phyloP scores from a whole-genome alignment of 768 basidiomycete genomes.

The Hemileccinum impolitum region DNA sequence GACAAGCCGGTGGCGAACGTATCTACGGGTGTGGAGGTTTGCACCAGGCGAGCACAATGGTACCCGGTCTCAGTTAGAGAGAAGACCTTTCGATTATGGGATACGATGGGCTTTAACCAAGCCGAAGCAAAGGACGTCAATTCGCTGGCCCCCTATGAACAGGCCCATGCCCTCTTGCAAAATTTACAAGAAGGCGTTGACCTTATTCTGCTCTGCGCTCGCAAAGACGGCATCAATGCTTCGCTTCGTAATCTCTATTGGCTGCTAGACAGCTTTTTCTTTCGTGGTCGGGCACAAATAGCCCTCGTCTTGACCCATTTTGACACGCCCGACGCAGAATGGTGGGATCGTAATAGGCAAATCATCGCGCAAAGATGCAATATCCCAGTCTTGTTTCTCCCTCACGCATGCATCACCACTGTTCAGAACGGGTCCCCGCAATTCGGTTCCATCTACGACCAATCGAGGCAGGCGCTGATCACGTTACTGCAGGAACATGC shows the following conservation, averaged over 20 bases:
- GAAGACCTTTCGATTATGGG: constrained; percentile 28
- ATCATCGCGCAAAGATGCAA: constrained; percentile 13
- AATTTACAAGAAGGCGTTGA: constrained; percentile 34
- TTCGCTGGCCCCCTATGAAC: constrained; percentile 23
- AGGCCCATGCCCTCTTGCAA: constrained; percentile 34
- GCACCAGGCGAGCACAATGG: constrained; percentile 30
- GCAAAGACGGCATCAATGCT: constrained; percentile 37
- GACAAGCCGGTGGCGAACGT: constrained; percentile 25
- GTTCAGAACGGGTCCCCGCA: constrained; percentile 1
- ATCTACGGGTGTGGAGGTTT: constrained; percentile 29
- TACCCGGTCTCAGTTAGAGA: constrained; percentile 19
- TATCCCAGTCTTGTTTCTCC: constrained; percentile 10
- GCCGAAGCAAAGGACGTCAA: constrained; percentile 12
- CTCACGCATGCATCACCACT: constrained; percentile 20
- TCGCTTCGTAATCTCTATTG: constrained; percentile 35
- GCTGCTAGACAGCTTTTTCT: constrained; percentile 38
- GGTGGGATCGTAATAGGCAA: constrained; percentile 37
- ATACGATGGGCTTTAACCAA: constrained; percentile 34
- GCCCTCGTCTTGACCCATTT: constrained; percentile 40
- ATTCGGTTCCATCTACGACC: neutral
- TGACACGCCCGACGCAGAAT: constrained; percentile 30
- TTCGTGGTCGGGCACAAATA: constrained; percentile 33
- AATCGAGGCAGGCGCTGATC: constrained; percentile 13
- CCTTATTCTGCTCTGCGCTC: constrained; percentile 39
- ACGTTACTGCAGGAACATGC: constrained; percentile 8